Evolutionary conservation across 2,329 filamentous ascomycete genomes (phyloP), one percentile per base, ranked within the genome.

Genomic region (Lachnellula subtilissima): DNA sequence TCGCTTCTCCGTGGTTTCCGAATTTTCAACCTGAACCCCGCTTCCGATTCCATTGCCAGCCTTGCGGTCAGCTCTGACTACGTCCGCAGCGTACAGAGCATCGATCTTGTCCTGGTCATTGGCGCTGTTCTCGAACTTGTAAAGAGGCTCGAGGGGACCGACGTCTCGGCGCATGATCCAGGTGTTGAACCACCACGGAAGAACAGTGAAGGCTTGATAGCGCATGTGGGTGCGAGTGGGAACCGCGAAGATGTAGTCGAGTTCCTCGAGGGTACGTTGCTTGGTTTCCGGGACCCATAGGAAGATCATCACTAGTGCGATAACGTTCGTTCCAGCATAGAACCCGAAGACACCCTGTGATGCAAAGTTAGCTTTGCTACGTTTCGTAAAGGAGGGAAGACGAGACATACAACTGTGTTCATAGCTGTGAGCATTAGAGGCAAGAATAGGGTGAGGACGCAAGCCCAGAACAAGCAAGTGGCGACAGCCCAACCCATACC

Each of bases 401-500:
- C 12, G 11, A 32, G 14, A 51, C 50, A 3, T 56, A 59, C 79
- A 2, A 58, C 59, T 5, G 61, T 56, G 12, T 55, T 56, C 50
- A 68, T 64, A 4, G 65, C 59, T 8, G 55, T 37, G 2, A 69
- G 51, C 61, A 67, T 64, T 9, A 64, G 62, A 1, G 66, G 67
- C 12, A 69, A 55, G 7, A 66, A 86, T 51, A 88, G 80, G n/a
- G 80, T 78, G n/a, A 89, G 72, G 0, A 88, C 78, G 0, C 80
- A 76, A 0, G 81, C 82, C 78, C 78, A 83, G 64, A 78, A 78
- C 51, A 86, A 74, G 59, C 80, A 82, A 1, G 81, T 84, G 2
- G 82, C 81, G 1, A 86, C 83, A 5, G 82, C 81, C 71, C 79
- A 84, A 0, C 75, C 76, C 84, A 87, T 86, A 37, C 83, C 84